phyloP scores from a whole-genome alignment of 148 eudicot genomes.

The Cornus suecica region DNA sequence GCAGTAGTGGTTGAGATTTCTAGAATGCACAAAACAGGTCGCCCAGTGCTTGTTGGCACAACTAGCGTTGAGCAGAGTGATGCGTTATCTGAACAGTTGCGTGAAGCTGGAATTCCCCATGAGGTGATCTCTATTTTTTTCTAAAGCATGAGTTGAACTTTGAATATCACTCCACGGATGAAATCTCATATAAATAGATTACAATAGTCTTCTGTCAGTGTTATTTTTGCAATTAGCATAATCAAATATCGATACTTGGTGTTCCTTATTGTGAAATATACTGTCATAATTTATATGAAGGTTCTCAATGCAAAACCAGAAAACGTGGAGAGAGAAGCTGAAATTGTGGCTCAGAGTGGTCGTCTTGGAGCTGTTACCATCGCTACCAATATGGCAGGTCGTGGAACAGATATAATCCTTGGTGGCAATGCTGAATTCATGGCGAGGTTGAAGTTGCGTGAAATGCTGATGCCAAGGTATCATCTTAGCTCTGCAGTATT shows the following conservation, averaged over 20 bases:
- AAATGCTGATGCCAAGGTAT: slow-evolving; percentile 99
- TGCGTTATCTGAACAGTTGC: slow-evolving; percentile 75
- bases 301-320: slow-evolving; percentile 99
- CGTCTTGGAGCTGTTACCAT: slow-evolving; percentile 99
- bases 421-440: slow-evolving; percentile 99
- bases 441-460: slow-evolving; percentile 96
- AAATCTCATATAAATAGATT: background rate
- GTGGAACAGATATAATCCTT: slow-evolving; percentile 98
- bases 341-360: slow-evolving; percentile 99
- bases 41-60: slow-evolving; percentile 98
- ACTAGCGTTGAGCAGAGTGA: slow-evolving; percentile 98
- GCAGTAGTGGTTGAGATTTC: slow-evolving; percentile 97
- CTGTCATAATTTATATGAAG: slow-evolving; percentile 32
- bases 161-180: background rate
- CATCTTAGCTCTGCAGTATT: background rate
- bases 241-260: background rate
- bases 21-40: slow-evolving; percentile 92
- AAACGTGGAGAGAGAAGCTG: slow-evolving; percentile 99
- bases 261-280: background rate
- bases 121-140: slow-evolving; percentile 50
- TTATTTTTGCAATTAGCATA: background rate
- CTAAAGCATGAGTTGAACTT: background rate
- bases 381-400: slow-evolving; percentile 99
- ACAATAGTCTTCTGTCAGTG: background rate
- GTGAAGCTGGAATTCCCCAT: slow-evolving; percentile 83